A percentile compares a stretch with the other conserved stretches of the same genome.
phyloP scores from a whole-genome alignment of 257 asterid genomes.

The Plantago elongata region DNA sequence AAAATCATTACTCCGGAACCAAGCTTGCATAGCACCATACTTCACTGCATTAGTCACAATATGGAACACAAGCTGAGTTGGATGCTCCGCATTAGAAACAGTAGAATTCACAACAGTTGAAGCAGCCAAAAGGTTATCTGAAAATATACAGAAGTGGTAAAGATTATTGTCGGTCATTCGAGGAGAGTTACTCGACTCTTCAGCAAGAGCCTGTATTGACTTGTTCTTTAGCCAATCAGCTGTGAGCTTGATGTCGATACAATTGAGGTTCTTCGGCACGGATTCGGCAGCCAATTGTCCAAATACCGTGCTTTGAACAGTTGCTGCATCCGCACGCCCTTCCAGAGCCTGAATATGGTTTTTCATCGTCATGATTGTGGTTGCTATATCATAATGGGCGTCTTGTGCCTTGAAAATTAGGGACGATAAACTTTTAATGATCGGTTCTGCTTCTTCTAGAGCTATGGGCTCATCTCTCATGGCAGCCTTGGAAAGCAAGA shows the following conservation, averaged over 20 bases:
- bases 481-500: conserved; percentile 79
- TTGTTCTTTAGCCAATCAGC: conserved; percentile 57
- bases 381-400: conserved; percentile 82
- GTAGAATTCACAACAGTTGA: conserved; percentile 80
- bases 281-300: conserved; percentile 77
- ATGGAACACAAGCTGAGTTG: conserved; percentile 81
- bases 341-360: conserved; percentile 80
- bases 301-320: conserved; percentile 56
- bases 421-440: conserved; percentile 70
- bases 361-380: conserved; percentile 77
- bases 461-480: conserved; percentile 67
- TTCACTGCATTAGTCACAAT: conserved; percentile 63
- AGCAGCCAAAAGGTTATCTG: conserved; percentile 77
- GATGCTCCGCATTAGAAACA: conserved; percentile 69
- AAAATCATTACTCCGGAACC: conserved; percentile 70
- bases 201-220: conserved; percentile 46
- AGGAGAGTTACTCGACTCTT: conserved; percentile 62
- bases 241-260: conserved; percentile 60
- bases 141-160: conserved; percentile 82
- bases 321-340: conserved; percentile 66
- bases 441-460: conserved; percentile 73
- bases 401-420: conserved; percentile 76
- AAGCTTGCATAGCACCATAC: conserved; percentile 79
- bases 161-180: conserved; percentile 69
- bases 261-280: conserved; percentile 65